phyloP scores from a whole-genome alignment of 768 basidiomycete genomes.

The Leucosporidium scottii region DNA sequence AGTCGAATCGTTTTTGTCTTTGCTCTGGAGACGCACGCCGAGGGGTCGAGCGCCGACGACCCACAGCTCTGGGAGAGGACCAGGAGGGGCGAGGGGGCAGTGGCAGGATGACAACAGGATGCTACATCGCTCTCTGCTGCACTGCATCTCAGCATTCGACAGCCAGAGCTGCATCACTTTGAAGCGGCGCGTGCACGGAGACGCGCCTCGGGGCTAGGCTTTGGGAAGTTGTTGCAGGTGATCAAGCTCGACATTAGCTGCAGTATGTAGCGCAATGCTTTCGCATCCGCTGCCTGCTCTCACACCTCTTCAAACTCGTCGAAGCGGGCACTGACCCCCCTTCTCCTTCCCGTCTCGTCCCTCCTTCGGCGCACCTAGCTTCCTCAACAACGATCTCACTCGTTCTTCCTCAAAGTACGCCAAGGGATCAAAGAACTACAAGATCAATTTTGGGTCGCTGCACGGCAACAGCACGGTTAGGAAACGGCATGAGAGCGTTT shows the following conservation, averaged over 20 bases:
- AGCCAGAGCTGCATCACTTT: too few species aligned
- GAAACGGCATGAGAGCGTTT: conserved; percentile 13
- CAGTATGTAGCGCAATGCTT: neutral
- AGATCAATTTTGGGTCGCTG: conserved; percentile 15
- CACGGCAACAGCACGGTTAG: neutral
- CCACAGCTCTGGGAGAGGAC: neutral
- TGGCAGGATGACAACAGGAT: neutral
- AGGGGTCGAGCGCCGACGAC: too few species aligned
- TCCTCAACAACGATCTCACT: conserved; percentile 23
- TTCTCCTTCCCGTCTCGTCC: neutral
- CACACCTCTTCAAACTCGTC: neutral
- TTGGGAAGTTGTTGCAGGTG: neutral
- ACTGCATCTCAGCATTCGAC: too few species aligned
- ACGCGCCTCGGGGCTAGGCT: too few species aligned
- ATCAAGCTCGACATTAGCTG: neutral
- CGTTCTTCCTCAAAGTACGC: conserved; percentile 13
- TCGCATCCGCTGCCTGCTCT: neutral
- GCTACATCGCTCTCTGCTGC: too few species aligned
- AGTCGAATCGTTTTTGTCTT: neutral
- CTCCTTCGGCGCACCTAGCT: neutral
- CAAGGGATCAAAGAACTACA: neutral
- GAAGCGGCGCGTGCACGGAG: too few species aligned
- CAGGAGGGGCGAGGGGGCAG: neutral
- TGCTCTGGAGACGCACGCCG: neutral
- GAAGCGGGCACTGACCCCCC: neutral